Evolutionary conservation across 2,329 filamentous ascomycete species (phyloP).

Genomic region (Exophiala calicioides): DNA sequence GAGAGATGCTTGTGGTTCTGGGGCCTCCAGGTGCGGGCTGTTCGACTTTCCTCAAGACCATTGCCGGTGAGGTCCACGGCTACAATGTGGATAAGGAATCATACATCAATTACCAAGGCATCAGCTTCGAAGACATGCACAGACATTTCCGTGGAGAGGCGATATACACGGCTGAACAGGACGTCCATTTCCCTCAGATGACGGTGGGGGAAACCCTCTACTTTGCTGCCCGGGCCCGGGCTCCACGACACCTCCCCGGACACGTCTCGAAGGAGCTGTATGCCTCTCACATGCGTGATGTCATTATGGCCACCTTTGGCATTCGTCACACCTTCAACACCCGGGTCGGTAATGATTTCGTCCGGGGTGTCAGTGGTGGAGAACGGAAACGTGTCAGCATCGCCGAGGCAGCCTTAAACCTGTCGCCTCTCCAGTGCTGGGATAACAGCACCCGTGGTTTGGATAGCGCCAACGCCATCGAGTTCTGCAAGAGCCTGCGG

Average conservation of each 20-base stretch:
- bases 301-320: slow-evolving; percentile 72
- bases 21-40: slow-evolving; percentile 74
- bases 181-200: slow-evolving; percentile 71
- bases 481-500: slow-evolving; percentile 58
- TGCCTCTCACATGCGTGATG: slow-evolving; percentile 68
- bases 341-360: slow-evolving; percentile 70
- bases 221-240: no score
- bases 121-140: slow-evolving; percentile 66
- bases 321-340: slow-evolving; percentile 75
- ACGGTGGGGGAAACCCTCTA: slow-evolving; percentile 77
- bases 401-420: slow-evolving; percentile 73
- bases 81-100: slow-evolving; percentile 69
- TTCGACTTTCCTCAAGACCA: slow-evolving; percentile 73
- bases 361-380: slow-evolving; percentile 74
- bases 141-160: slow-evolving; percentile 73
- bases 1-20: slow-evolving; percentile 72
- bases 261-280: slow-evolving; percentile 67
- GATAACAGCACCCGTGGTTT: slow-evolving; percentile 80
- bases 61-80: slow-evolving; percentile 67
- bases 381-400: slow-evolving; percentile 80
- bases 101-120: slow-evolving; percentile 70
- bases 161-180: slow-evolving; percentile 76
- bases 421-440: slow-evolving; percentile 73
- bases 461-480: slow-evolving; percentile 62
- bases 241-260: no score